Base-by-base conservation (phyloP, 176 grass and related monocot species). In the Oryza glaberrima region DNA sequence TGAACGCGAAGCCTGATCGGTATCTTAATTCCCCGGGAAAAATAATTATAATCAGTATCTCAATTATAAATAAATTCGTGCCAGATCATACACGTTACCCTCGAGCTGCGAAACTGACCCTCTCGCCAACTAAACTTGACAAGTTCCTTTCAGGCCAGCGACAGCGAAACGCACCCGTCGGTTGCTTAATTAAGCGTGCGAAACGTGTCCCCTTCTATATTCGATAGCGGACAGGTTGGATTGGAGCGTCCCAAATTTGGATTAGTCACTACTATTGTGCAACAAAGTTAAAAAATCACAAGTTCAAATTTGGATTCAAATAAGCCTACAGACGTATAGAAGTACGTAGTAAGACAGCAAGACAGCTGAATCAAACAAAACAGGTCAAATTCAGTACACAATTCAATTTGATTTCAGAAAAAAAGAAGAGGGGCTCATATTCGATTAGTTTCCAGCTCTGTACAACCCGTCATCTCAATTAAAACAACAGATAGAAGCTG, bases 401-500 rank as follows among this genome's bases (percentile, higher is more conserved):
- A 20, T 58, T 58, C 28, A 52, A 11, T 46, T 10, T 75, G 0
- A 0, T 32, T 32, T 69, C 43, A 1, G 1, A 0, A 2, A 26
- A 28, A 11, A 16, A 26, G 4, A 16, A 8, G 0, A 32, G 30
- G 30, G 30, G 11, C 11, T 9, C 11, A n/a, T 14, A 7, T 25
- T 46, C 67, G 9, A 10, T 61, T 7, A 9, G 9, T 40, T 3
- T 1, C 16, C 54, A 52, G 0, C 20, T 16, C 13, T 46, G 17
- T 75, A 86, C 85, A 69, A 7, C 34, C 34, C 35, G 25, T 17
- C 34, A 47, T 81, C 46, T 17, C 69, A 64, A 49, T 66, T 66
- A 65, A 15, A 44, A 34, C 17, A 68, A 61, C 49, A 10, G 43
- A 38, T 52, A 19, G 0, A 32, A 32, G 30, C 30, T 32, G 30